Evolutionary conservation across 441 rosid species (phyloP), one percentile per base, ranked within the genome.

Genomic region (Gossypium davidsonii): DNA sequence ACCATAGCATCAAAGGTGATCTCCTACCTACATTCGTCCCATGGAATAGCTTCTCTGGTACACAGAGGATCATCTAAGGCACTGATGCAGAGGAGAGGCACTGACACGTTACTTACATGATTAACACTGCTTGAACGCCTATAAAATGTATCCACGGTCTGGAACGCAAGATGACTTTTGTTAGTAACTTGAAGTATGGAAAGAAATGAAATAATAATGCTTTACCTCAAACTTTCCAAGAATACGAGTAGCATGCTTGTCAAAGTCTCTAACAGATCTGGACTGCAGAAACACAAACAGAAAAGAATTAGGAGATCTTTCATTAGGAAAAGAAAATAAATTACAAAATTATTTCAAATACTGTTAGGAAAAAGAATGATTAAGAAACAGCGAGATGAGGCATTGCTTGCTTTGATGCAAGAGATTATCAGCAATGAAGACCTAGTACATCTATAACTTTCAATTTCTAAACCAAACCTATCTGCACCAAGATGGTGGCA

Each of bases 31-130:
- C 97, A 93, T 82, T 91, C 98, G 82, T 93, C 98, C 93, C 87
- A 89, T 11, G 98, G 98, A 79, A 91, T 91, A 79, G 94, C 93
- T 90, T 93, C 98, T 66, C 85, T 84, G 0, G 95, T 87, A 78
- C 97, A 92, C 70, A 92, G 80, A 11, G 98, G 98, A 83, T 94
- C 97, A 82, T 94, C 97, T 74, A 94, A 67, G 72, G 97, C 88
- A 82, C 90, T 92, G 73, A 92, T 80, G 76, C 98, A 92, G 56
- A 92, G 91, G 63, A 90, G 77, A 3, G 97, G 97, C 25, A 92
- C 89, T 0, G 93, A 79, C 21, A 92, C 94, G 15, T 80, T 88
- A 65, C 74, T 83, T 17, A 91, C 81, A 76, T 84, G 87, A 67
- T 67, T 73, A 6, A 87, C 64, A 81, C 97, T 88, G 85, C 96